Percentiles rank a stretch among this genome's conserved stretches.
Evolutionary conservation across 73 alveolate species (phyloP).

Genomic region (Blepharisma stoltei): DNA sequence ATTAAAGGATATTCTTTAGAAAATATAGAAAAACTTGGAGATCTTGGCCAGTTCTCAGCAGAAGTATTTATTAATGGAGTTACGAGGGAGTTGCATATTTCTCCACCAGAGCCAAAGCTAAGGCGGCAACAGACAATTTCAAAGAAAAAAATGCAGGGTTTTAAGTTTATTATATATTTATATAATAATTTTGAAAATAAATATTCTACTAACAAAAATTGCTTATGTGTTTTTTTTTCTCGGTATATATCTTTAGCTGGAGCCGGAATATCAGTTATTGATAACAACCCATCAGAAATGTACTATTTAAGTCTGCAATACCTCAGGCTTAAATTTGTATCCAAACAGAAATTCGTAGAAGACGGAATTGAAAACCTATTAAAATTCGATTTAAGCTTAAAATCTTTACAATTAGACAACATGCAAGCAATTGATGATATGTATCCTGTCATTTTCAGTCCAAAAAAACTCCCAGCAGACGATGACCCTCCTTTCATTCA

Average conservation of each 20-base stretch:
- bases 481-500: slow-evolving; percentile 52
- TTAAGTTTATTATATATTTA: background rate
- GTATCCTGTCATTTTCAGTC: slow-evolving; percentile 50
- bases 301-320: slow-evolving; percentile 55
- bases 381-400: slow-evolving; percentile 38
- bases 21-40: slow-evolving; percentile 32
- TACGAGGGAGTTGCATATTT: background rate
- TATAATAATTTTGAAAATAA: too few relatives aligned
- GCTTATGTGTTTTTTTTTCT: too few relatives aligned
- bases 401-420: slow-evolving; percentile 49
- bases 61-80: slow-evolving; percentile 16
- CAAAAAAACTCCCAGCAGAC: slow-evolving; percentile 29
- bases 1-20: slow-evolving; percentile 33
- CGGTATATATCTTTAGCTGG: slow-evolving; percentile 62
- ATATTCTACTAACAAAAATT: too few relatives aligned
- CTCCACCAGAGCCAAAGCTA: background rate
- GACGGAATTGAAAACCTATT: slow-evolving; percentile 32
- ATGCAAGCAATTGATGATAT: slow-evolving; percentile 24
- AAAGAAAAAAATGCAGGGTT: slow-evolving; percentile 1
- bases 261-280: slow-evolving; percentile 79
- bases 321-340: slow-evolving; percentile 10
- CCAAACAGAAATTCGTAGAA: background rate
- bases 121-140: background rate
- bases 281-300: slow-evolving; percentile 82
- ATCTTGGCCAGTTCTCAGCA: background rate